phyloP scores from a whole-genome alignment of 441 rosid species.

The Monsonia emarginata region DNA sequence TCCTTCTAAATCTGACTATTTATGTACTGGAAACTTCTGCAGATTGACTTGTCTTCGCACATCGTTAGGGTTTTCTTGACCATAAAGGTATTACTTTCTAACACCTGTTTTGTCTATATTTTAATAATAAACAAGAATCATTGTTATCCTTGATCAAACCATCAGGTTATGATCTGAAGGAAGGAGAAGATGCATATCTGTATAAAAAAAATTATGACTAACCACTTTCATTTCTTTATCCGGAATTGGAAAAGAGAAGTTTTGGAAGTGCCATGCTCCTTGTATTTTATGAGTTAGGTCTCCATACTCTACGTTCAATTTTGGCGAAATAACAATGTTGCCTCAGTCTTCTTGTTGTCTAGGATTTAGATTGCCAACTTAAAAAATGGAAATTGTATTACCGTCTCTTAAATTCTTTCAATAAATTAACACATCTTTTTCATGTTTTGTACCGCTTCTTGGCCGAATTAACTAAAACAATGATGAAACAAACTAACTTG shows the following conservation, averaged over 20 bases:
- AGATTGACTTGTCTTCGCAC: constrained; percentile 85
- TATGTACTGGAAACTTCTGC: constrained; percentile 25
- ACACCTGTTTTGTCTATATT: neutral
- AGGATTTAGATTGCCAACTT: neutral
- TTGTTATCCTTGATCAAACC: neutral
- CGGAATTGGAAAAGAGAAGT: neutral
- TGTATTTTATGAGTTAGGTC: neutral
- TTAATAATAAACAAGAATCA: neutral
- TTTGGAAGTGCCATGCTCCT: neutral
- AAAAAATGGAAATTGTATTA: neutral
- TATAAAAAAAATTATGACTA: neutral
- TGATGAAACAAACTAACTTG: neutral
- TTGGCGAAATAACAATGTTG: neutral
- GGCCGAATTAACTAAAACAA: neutral
- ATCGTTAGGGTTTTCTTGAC: constrained; percentile 74
- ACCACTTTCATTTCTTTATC: neutral
- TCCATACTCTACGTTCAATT: neutral
- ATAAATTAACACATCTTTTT: neutral
- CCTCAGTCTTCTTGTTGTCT: neutral
- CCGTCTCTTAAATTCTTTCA: neutral
- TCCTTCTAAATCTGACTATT: constrained; percentile 10
- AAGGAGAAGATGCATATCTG: neutral
- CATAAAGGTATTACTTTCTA: constrained; percentile 49
- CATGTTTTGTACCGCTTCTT: neutral
- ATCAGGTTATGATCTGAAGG: neutral